Conservation (phyloP, 345 rosid species). For the Hibiscus mutabilis region DNA sequence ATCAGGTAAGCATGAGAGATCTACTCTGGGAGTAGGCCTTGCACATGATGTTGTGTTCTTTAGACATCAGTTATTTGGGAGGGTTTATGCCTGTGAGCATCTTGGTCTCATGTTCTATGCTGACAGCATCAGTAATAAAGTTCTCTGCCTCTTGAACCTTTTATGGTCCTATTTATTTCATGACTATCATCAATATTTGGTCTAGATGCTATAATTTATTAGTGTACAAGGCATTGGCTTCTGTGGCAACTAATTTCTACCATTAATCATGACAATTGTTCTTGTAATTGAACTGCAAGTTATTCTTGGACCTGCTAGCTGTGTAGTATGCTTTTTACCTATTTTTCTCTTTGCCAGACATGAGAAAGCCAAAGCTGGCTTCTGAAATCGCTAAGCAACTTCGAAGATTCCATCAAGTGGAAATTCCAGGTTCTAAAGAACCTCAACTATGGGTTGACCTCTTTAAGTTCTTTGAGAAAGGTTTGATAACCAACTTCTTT, state of each 20-base stretch:
- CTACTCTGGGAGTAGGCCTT: neutral
- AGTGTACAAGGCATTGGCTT: neutral
- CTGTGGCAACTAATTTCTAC: neutral
- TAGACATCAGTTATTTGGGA: neutral
- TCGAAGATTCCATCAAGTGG: constrained; percentile 67
- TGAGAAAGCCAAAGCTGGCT: constrained; percentile 69
- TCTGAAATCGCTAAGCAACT: constrained; percentile 89
- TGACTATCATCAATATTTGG: neutral
- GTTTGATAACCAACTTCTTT: constrained; percentile 24
- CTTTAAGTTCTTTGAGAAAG: constrained; percentile 76
- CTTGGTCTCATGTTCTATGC: neutral
- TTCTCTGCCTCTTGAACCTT: neutral
- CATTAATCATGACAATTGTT: neutral
- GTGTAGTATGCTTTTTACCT: neutral
- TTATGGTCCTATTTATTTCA: neutral
- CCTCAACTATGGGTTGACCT: constrained; percentile 92
- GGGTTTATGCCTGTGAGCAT: neutral
- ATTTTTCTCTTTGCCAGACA: constrained; percentile 42
- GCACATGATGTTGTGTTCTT: neutral
- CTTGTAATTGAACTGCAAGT: neutral
- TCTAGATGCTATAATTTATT: neutral
- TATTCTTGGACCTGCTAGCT: constrained; percentile 9
- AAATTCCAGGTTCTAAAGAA: constrained; percentile 83
- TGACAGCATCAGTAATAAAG: neutral
- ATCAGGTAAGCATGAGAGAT: constrained; percentile 36